These are phyloP conservation scores for Hypoxylon crocopeplum DNA, from an alignment of 495 filamentous ascomycete species.

Conservation along the genomic window DNA sequence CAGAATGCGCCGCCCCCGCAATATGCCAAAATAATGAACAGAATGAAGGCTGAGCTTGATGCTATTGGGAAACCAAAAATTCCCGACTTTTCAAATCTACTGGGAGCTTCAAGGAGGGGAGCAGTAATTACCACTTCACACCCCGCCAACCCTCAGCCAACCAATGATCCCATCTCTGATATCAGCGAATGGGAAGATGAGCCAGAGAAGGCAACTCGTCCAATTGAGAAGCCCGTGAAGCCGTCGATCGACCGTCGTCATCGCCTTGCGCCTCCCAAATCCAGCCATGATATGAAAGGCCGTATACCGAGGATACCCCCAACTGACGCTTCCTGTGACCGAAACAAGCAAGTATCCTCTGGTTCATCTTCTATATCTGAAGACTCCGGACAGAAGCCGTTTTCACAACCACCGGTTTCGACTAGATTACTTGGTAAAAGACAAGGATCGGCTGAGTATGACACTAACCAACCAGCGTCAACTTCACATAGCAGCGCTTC, in stretches of 20 bases:
- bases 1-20: conserved; percentile 37
- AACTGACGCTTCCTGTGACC: not conserved
- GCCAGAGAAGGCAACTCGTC: conserved; percentile 24
- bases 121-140: conserved; percentile 7
- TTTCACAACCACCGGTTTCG: not conserved
- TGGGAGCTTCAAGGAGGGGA: conserved; percentile 10
- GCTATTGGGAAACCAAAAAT: conserved; percentile 35
- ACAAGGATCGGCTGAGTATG: not conserved
- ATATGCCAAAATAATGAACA: conserved; percentile 52
- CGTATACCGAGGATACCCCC: conserved; percentile 9
- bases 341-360: not conserved
- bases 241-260: conserved; percentile 15
- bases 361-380: conserved; percentile 3
- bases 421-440: not conserved
- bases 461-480: conserved; percentile 5
- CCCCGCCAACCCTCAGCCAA: conserved; percentile 8
- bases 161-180: conserved; percentile 50
- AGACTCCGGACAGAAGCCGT: not conserved
- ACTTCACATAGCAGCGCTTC: conserved; percentile 1
- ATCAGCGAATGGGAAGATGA: conserved; percentile 54
- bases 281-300: not conserved
- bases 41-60: conserved; percentile 50
- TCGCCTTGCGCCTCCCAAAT: conserved; percentile 23
- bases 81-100: conserved; percentile 30
- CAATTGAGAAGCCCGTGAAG: conserved; percentile 22